Percentiles rank a stretch among this genome's conserved stretches.
These are phyloP conservation scores for Meyerozyma sp. DNA, from an alignment of 1,139 yeast genomes.

Conservation along the genomic window DNA sequence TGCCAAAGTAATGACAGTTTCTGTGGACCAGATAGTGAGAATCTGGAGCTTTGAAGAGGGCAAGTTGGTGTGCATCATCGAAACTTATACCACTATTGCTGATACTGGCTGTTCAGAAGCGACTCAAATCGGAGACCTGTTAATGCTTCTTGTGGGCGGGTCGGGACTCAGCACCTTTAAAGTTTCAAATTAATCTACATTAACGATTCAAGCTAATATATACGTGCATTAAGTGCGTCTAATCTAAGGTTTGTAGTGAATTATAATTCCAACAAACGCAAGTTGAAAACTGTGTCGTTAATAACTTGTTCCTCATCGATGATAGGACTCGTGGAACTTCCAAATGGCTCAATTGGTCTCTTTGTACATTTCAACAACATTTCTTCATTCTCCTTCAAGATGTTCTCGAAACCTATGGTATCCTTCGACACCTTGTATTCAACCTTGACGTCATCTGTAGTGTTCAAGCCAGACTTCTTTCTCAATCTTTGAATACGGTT, in stretches of 20 bases:
- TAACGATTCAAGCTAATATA: neutral
- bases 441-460: conserved; percentile 91
- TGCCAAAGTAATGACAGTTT: conserved; percentile 37
- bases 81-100: conserved; percentile 72
- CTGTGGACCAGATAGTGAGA: conserved; percentile 77
- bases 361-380: conserved; percentile 75
- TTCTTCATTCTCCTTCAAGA: conserved; percentile 60
- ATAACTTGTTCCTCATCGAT: conserved; percentile 90
- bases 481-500: conserved; percentile 97
- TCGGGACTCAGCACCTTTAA: conserved; percentile 54
- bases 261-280: conserved; percentile 69
- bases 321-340: conserved; percentile 43
- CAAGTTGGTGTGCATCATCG: conserved; percentile 31
- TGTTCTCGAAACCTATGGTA: conserved; percentile 60
- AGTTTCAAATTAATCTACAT: neutral
- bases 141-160: conserved; percentile 55
- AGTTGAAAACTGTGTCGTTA: conserved; percentile 76
- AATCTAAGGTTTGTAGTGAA: neutral
- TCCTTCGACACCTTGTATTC: conserved; percentile 72
- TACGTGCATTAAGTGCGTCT: neutral
- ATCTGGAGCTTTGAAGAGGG: conserved; percentile 47
- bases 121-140: conserved; percentile 16
- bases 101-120: conserved; percentile 76
- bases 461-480: conserved; percentile 91
- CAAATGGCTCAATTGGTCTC: conserved; percentile 45